These are phyloP conservation scores for Russula brevipes DNA, from an alignment of 768 basidiomycete species.

Conservation along the genomic window DNA sequence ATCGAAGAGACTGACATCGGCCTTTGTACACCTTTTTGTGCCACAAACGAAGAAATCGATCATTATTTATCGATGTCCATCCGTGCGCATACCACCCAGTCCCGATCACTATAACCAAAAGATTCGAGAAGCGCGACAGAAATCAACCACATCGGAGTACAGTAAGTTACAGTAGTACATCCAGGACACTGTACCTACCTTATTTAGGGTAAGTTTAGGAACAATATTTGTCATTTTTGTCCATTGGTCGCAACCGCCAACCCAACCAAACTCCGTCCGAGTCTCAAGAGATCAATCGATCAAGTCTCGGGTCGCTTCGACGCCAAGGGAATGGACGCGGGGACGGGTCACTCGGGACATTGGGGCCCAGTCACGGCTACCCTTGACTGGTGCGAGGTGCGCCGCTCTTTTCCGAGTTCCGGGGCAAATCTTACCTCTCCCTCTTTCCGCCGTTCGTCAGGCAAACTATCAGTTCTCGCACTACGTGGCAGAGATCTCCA, in stretches of 20 bases:
- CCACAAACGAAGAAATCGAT: background rate
- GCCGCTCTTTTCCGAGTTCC: constrained; percentile 15
- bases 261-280: too few species aligned
- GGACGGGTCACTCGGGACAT: background rate
- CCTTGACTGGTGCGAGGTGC: constrained; percentile 70
- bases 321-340: background rate
- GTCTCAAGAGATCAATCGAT: too few species aligned
- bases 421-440: background rate
- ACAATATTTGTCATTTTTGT: too few species aligned
- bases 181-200: too few species aligned
- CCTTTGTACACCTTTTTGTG: background rate
- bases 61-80: too few species aligned
- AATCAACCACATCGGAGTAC: too few species aligned
- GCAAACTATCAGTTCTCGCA: constrained; percentile 73
- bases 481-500: constrained; percentile 71
- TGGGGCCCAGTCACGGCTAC: constrained; percentile 68
- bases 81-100: too few species aligned
- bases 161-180: too few species aligned
- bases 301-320: background rate
- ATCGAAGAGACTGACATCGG: constrained; percentile 5
- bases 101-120: too few species aligned
- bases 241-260: too few species aligned
- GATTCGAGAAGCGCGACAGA: too few species aligned
- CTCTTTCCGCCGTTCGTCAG: constrained; percentile 32
- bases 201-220: too few species aligned